A percentile compares a stretch with the other conserved stretches of the same genome.
Conservation (phyloP, 805 yeast genomes). For the Lipomyces spencermartinsiae region DNA sequence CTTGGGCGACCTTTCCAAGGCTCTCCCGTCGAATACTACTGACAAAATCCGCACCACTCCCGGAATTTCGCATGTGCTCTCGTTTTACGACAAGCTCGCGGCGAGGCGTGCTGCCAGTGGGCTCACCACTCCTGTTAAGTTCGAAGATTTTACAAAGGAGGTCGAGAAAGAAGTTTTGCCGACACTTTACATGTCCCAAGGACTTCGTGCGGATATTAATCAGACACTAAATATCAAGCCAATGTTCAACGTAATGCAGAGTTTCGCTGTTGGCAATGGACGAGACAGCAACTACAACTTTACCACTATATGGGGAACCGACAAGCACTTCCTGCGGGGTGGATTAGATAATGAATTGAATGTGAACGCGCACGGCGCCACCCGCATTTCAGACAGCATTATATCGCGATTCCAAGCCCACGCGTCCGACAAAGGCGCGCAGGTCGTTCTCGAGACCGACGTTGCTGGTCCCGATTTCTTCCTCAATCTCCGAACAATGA, state of each 20-base stretch:
- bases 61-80: constrained; percentile 76
- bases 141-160: constrained; percentile 92
- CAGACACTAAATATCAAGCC: constrained; percentile 91
- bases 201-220: constrained; percentile 94
- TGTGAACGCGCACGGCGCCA: constrained; percentile 29
- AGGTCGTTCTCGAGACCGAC: constrained; percentile 97
- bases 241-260: constrained; percentile 95
- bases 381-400: constrained; percentile 22
- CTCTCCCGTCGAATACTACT: neutral
- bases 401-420: constrained; percentile 33
- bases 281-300: constrained; percentile 85
- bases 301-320: constrained; percentile 86
- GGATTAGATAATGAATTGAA: constrained; percentile 77
- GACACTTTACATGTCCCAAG: constrained; percentile 88
- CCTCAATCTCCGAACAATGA: constrained; percentile 85
- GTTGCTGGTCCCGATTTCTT: constrained; percentile 88
- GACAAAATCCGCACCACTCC: constrained; percentile 61
- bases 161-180: constrained; percentile 92
- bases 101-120: constrained; percentile 83
- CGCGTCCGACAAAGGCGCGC: constrained; percentile 44
- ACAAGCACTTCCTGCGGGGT: constrained; percentile 86
- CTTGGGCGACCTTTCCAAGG: neutral
- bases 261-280: constrained; percentile 86
- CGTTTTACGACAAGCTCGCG: constrained; percentile 71
- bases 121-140: constrained; percentile 89